Conservation (phyloP, 2,329 filamentous ascomycete genomes). For the Pestalotiopsis sp. region DNA sequence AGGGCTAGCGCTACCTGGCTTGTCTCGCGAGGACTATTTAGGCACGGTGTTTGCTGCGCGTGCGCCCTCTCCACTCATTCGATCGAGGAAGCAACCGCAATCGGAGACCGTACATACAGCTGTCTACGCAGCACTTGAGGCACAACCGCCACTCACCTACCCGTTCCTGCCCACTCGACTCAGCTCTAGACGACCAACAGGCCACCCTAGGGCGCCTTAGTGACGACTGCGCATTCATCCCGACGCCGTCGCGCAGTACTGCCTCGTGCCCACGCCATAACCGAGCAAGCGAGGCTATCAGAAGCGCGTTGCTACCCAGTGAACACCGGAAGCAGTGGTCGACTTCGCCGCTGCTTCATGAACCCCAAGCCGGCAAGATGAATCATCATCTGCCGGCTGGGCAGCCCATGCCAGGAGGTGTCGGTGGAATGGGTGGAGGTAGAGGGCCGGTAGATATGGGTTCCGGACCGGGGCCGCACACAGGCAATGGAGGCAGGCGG, state of each 20-base stretch:
- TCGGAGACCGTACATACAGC: neutral
- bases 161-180: neutral
- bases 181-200: neutral
- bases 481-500: conserved; percentile 29
- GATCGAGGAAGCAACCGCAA: neutral
- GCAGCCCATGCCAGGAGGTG: conserved; percentile 59
- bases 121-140: neutral
- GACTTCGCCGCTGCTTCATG: conserved; percentile 27
- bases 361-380: conserved; percentile 74
- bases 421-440: conserved; percentile 29
- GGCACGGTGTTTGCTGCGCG: neutral
- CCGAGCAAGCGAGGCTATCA: neutral
- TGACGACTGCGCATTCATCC: neutral
- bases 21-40: too few relatives aligned
- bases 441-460: conserved; percentile 32
- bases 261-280: conserved; percentile 2
- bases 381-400: conserved; percentile 78
- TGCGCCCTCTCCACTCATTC: neutral
- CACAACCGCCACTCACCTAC: neutral
- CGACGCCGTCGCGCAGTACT: neutral
- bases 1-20: neutral
- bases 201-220: neutral
- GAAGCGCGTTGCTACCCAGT: neutral
- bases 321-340: conserved; percentile 27
- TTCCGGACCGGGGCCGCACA: conserved; percentile 28